These are phyloP conservation scores for Abelmoschus esculentus DNA, from an alignment of 345 rosid species.

Conservation along the genomic window DNA sequence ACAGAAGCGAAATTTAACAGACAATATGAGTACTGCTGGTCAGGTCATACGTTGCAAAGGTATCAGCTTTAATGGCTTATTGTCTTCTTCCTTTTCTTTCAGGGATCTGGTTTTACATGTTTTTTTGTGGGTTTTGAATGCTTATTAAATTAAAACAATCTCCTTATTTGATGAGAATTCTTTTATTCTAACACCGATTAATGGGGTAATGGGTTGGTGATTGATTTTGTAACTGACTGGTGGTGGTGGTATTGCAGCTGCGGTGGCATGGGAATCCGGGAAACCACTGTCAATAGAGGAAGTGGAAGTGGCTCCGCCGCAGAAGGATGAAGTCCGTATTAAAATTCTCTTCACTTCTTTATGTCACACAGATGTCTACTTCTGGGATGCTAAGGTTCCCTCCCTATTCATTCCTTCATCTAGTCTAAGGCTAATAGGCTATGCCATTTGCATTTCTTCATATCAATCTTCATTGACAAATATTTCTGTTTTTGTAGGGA, in stretches of 20 bases:
- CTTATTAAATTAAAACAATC: no score
- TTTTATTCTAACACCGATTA: background rate
- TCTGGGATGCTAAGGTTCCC: background rate
- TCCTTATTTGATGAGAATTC: background rate
- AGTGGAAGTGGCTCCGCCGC: background rate
- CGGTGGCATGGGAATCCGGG: background rate
- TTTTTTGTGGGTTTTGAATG: background rate
- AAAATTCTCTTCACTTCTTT: background rate
- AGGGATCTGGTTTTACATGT: background rate
- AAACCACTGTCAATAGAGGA: background rate
- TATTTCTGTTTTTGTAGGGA: background rate
- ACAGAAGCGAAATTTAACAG: background rate
- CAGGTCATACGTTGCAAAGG: conserved; percentile 75
- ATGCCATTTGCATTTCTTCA: background rate
- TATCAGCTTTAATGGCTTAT: background rate
- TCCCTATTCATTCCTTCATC: background rate
- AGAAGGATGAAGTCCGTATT: background rate
- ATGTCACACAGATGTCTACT: background rate
- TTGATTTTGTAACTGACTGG: background rate
- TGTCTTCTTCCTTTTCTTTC: background rate
- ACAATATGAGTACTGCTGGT: conserved; percentile 37
- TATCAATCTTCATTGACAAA: background rate
- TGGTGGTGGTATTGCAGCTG: background rate
- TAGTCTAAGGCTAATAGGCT: background rate
- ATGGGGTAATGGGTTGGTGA: background rate